These are phyloP conservation scores for Schizochytrium sp. DNA, from an alignment of 108 stramenopile genomes.

Conservation along the genomic window DNA sequence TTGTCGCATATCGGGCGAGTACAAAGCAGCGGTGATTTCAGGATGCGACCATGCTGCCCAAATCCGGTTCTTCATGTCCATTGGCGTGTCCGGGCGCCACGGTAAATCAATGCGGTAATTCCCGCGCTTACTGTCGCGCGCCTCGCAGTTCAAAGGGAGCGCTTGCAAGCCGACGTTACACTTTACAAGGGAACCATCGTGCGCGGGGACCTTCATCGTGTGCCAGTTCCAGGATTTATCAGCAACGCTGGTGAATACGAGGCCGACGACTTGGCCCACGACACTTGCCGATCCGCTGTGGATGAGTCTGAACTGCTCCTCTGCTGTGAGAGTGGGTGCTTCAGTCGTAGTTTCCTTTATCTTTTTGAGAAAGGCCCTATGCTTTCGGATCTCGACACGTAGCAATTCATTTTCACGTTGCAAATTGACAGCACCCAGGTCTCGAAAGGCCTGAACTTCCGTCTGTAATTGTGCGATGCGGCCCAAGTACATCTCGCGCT, in stretches of 20 bases:
- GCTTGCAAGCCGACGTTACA: neutral
- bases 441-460: neutral
- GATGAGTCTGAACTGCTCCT: neutral
- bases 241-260: neutral
- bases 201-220: neutral
- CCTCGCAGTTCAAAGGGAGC: neutral
- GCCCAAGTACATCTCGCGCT: neutral
- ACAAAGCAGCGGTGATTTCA: neutral
- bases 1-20: neutral
- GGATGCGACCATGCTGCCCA: neutral
- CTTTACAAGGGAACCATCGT: no score
- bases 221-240: neutral
- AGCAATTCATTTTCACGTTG: neutral
- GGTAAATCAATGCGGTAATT: neutral
- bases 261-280: neutral
- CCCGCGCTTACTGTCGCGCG: neutral
- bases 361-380: neutral
- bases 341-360: neutral
- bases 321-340: neutral
- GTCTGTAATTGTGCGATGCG: constrained; percentile 8
- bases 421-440: neutral
- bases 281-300: neutral
- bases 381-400: neutral
- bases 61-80: neutral
- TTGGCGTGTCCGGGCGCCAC: neutral